A percentile compares a stretch with the other conserved stretches of the same genome.
These are phyloP conservation scores for Aspergillus incahuasiensis DNA, from an alignment of 495 filamentous ascomycete species.

Conservation along the genomic window DNA sequence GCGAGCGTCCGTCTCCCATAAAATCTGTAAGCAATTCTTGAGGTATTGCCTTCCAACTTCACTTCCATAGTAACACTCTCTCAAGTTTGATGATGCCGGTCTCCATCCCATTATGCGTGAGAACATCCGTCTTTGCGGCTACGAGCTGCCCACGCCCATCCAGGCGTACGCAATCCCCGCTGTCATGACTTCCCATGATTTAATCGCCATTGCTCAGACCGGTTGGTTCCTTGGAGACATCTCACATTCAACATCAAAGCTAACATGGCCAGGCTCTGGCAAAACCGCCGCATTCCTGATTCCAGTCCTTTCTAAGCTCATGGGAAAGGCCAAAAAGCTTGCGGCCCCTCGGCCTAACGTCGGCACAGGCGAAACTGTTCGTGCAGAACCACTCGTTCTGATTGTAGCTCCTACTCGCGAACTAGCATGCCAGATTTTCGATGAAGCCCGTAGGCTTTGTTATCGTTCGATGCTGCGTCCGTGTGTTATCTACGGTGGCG, in stretches of 20 bases:
- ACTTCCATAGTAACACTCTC: conserved; percentile 23
- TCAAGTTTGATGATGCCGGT: conserved; percentile 67
- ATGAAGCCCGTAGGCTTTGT: conserved; percentile 83
- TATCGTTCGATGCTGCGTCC: conserved; percentile 94
- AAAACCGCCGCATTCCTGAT: conserved; percentile 94
- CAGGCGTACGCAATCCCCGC: conserved; percentile 80
- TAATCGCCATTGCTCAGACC: conserved; percentile 87
- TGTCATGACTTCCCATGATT: conserved; percentile 63
- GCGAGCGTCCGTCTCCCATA: conserved; percentile 25
- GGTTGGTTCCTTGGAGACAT: conserved; percentile 50
- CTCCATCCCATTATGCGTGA: conserved; percentile 78
- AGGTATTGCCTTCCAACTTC: background rate
- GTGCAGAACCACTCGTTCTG: conserved; percentile 80
- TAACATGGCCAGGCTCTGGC: conserved; percentile 66
- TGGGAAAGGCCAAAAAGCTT: conserved; percentile 89
- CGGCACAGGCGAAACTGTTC: conserved; percentile 35
- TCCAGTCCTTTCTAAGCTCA: conserved; percentile 80
- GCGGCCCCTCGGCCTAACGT: conserved; percentile 68
- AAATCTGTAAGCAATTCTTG: conserved; percentile 28
- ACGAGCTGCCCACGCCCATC: conserved; percentile 71
- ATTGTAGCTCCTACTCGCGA: conserved; percentile 86
- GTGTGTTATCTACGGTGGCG: conserved; percentile 86
- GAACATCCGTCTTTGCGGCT: conserved; percentile 68
- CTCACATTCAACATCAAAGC: background rate
- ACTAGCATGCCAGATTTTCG: conserved; percentile 88